A percentile compares a stretch with the other conserved stretches of the same genome.
Conservation (phyloP, 2,329 filamentous ascomycete species). For the Diplodia seriata region DNA sequence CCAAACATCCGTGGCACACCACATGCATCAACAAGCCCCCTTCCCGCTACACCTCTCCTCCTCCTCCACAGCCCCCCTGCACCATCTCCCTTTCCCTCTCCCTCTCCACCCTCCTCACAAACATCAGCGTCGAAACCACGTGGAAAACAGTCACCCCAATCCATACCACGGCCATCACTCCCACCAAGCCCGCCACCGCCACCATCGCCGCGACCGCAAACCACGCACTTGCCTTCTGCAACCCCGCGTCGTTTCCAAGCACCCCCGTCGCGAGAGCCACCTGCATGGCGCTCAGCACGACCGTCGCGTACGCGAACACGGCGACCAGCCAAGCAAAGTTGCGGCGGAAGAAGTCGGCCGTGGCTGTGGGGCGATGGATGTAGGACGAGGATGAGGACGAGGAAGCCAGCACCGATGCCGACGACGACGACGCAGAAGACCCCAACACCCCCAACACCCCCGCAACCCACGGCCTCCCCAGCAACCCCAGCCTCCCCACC, state of each 20-base stretch:
- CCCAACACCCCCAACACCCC: too few relatives aligned
- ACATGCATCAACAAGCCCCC: too few relatives aligned
- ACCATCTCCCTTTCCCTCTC: neutral
- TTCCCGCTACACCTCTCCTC: neutral
- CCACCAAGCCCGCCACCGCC: neutral
- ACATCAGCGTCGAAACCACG: neutral
- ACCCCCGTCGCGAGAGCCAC: neutral
- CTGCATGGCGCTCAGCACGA: constrained; percentile 9
- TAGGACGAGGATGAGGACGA: neutral
- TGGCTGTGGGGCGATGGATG: neutral
- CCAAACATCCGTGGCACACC: too few relatives aligned
- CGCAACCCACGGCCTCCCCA: too few relatives aligned
- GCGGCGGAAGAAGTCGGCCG: neutral
- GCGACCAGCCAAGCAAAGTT: constrained; percentile 6
- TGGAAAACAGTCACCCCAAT: neutral
- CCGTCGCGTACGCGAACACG: neutral
- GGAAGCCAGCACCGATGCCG: too few relatives aligned
- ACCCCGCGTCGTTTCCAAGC: neutral
- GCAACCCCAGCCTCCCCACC: too few relatives aligned
- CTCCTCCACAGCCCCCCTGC: neutral
- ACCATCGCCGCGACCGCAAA: neutral
- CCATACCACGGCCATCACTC: neutral
- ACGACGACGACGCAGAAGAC: too few relatives aligned
- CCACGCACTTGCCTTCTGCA: neutral
- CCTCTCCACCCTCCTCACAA: neutral